phyloP scores from a whole-genome alignment of 2,329 filamentous ascomycete genomes.

The Simplicillium aogashimaense region DNA sequence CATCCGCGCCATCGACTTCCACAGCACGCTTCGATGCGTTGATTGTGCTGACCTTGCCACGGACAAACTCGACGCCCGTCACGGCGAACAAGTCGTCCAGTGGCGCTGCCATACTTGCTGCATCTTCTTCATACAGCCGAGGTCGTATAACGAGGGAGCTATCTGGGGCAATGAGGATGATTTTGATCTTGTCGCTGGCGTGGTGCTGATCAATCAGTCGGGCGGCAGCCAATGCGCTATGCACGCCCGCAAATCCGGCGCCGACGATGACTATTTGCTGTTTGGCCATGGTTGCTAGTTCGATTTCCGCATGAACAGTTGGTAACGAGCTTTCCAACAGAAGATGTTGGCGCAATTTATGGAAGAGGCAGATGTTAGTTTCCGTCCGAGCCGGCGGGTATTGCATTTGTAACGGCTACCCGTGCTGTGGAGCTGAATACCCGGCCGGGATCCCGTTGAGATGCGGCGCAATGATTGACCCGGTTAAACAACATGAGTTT shows the following conservation, averaged over 20 bases:
- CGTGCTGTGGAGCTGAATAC: no score
- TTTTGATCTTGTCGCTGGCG: slow-evolving; percentile 13
- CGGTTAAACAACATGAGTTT: no score
- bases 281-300: no score
- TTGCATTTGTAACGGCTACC: no score
- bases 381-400: no score
- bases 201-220: slow-evolving; percentile 16
- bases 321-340: no score
- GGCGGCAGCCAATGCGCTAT: slow-evolving; percentile 24
- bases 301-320: no score
- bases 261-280: slow-evolving; percentile 15
- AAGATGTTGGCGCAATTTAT: no score
- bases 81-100: slow-evolving; percentile 15
- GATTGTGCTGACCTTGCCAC: slow-evolving; percentile 13
- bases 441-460: no score
- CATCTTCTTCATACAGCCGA: slow-evolving; percentile 22
- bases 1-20: slow-evolving; percentile 1
- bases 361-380: no score
- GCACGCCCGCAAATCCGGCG: slow-evolving; percentile 24
- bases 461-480: no score
- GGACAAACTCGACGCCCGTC: slow-evolving; percentile 15
- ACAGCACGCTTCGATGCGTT: slow-evolving; percentile 10
- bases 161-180: slow-evolving; percentile 21
- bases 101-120: slow-evolving; percentile 13
- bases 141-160: slow-evolving; percentile 20